These are phyloP conservation scores for Nannizzia gypsea DNA, from an alignment of 2,329 filamentous ascomycete species.

Conservation along the genomic window DNA sequence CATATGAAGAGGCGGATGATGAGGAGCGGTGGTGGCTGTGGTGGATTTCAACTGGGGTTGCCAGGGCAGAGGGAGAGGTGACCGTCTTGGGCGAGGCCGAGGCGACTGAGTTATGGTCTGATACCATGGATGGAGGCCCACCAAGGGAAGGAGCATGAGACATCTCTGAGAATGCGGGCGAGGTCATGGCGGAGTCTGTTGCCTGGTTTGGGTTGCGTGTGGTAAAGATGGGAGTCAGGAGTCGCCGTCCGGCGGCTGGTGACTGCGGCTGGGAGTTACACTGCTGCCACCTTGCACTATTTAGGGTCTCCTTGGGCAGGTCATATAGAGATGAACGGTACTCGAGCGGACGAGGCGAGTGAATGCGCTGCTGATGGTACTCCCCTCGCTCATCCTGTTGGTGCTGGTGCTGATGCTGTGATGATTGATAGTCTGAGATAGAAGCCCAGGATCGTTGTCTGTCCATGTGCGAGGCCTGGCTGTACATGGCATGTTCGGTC, in stretches of 20 bases:
- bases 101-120: conserved; percentile 54
- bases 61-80: conserved; percentile 31
- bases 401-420: neutral
- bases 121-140: conserved; percentile 54
- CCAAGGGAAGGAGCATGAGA: conserved; percentile 48
- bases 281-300: neutral
- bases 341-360: conserved; percentile 1
- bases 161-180: conserved; percentile 51
- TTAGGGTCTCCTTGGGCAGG: neutral
- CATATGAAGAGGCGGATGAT: conserved; percentile 14
- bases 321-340: conserved; percentile 1
- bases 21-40: conserved; percentile 10
- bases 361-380: neutral
- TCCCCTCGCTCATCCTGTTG: neutral
- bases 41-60: conserved; percentile 35
- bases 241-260: conserved; percentile 18
- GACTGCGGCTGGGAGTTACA: conserved; percentile 4
- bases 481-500: neutral
- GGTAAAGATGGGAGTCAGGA: conserved; percentile 30
- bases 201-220: conserved; percentile 20
- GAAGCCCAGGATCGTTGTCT: conserved; percentile 25
- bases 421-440: conserved; percentile 17
- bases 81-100: conserved; percentile 46
- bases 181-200: conserved; percentile 48
- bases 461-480: conserved; percentile 11